Conservation (phyloP, 768 basidiomycete species). For the Melanogaster broomeanus region DNA sequence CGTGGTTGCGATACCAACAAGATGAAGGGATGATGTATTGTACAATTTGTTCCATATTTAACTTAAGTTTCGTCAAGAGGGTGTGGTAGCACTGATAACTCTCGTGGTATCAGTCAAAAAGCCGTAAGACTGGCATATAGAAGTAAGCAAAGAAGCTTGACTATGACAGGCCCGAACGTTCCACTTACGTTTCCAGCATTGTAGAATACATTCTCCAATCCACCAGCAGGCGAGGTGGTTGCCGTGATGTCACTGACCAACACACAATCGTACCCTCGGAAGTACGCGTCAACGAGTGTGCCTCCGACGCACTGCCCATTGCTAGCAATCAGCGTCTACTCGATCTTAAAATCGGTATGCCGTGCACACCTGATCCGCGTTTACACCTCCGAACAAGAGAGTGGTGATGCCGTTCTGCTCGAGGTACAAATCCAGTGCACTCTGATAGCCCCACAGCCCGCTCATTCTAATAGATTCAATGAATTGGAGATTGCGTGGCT, state of each 20-base stretch:
- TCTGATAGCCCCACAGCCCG: conserved; percentile 65
- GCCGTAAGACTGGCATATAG: conserved; percentile 45
- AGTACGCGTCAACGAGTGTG: conserved; percentile 64
- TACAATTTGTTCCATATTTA: not conserved
- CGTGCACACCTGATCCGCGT: conserved; percentile 59
- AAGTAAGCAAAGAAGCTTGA: not conserved
- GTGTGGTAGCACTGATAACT: conserved; percentile 23
- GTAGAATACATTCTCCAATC: conserved; percentile 56
- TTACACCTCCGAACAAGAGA: conserved; percentile 64
- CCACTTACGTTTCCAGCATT: conserved; percentile 54
- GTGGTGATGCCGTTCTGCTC: conserved; percentile 64
- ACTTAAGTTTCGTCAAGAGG: not conserved
- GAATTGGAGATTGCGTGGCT: not conserved
- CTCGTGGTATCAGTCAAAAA: conserved; percentile 45
- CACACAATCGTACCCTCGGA: conserved; percentile 63
- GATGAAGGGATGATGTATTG: not conserved
- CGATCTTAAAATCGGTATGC: not conserved
- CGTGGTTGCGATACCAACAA: not conserved
- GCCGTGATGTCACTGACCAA: conserved; percentile 58
- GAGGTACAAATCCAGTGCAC: conserved; percentile 62
- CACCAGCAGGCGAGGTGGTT: conserved; percentile 62
- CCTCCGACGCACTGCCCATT: conserved; percentile 58
- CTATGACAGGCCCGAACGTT: not conserved
- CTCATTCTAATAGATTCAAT: conserved; percentile 48
- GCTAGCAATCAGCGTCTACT: not conserved